These are phyloP conservation scores for Austropuccinia psidii DNA, from an alignment of 1,284 basidiomycete species.

Conservation along the genomic window DNA sequence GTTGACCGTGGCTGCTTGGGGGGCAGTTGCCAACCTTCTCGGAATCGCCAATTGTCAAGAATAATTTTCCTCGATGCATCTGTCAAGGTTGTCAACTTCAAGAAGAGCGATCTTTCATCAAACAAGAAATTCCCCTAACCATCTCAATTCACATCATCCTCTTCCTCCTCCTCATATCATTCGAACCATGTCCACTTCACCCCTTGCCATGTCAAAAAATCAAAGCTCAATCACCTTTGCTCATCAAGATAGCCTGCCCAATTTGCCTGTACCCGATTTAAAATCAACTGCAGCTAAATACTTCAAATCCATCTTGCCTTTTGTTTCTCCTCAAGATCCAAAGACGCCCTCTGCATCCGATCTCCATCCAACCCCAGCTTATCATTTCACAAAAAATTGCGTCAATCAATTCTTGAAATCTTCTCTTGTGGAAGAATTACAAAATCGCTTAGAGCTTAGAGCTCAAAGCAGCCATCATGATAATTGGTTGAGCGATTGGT, in stretches of 20 bases:
- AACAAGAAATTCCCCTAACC: no score
- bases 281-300: conserved; percentile 75
- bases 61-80: no score
- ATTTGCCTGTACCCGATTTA: conserved; percentile 73
- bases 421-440: conserved; percentile 65
- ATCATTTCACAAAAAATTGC: conserved; percentile 8
- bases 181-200: background rate
- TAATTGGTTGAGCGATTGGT: conserved; percentile 94
- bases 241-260: conserved; percentile 62
- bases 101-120: no score
- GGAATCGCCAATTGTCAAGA: no score
- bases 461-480: conserved; percentile 54
- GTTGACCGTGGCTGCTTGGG: no score
- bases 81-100: no score
- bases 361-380: conserved; percentile 31
- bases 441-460: conserved; percentile 66
- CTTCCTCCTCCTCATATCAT: background rate
- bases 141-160: background rate
- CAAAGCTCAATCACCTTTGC: conserved; percentile 14
- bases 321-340: conserved; percentile 48
- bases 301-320: conserved; percentile 68
- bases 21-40: no score
- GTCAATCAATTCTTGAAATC: conserved; percentile 59
- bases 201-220: background rate
- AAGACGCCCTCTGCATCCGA: conserved; percentile 40